Base-by-base conservation (phyloP, 495 filamentous ascomycete species). In the Cudoniella acicularis region DNA sequence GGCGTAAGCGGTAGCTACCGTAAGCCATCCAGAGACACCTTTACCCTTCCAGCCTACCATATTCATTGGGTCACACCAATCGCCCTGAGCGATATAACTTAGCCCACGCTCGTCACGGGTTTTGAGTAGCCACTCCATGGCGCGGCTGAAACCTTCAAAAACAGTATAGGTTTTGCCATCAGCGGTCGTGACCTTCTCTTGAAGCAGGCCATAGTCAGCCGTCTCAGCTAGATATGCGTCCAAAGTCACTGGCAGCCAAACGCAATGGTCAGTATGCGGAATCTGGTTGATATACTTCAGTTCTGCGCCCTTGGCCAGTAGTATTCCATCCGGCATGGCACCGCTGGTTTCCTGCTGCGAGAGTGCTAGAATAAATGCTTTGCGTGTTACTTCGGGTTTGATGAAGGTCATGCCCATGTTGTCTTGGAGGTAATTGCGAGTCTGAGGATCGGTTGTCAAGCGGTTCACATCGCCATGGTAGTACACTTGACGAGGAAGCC, bases 331-430 rank as follows among this genome's bases (percentile, higher is more conserved):
- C 0, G 80, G 80, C 79, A 83, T 83, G 21, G 78, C 70, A n/a
- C 80, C 80, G 48, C 70, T 76, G 22, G 70, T 63, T 63, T 81
- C 78, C 60, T 83, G 80, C 58, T 83, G 80, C 8, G 73, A 63
- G 2, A 83, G 65, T 10, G 79, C 77, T 0, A 64, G 77, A 46
- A 82, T 18, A 52, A 83, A 74, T 22, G 79, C 73, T 18, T 67
- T 67, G 17, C 79, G 74, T 46, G 78, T 61, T 11, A 80, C 76
- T 1, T 73, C 64, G 1, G 80, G 77, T 59, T 77, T 75, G 66
- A 83, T 81, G 68, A 76, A 83, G 60, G 75, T 77, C 80, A 83
- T 83, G 57, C 80, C 80, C 80, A 83, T 82, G 66, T 80, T 81
- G 70, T 83, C 80, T 57, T 83, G 80, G 21, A 83, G 63, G 65